phyloP scores from a whole-genome alignment of 164 flowering plant species.

The Magnolia officinalis region DNA sequence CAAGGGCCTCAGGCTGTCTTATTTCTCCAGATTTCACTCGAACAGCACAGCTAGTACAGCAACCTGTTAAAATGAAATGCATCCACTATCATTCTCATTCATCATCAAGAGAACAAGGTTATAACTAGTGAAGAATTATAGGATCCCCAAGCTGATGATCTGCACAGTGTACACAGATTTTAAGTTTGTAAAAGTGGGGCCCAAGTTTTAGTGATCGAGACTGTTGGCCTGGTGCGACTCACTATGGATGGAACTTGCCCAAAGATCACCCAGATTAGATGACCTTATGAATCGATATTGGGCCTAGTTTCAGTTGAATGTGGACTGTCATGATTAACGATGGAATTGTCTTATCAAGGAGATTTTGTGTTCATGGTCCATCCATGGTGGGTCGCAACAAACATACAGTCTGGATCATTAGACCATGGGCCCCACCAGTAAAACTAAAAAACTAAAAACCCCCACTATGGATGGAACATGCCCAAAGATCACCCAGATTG shows the following conservation, averaged over 20 bases:
- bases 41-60: constrained; percentile 96
- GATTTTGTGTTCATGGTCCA: too few species aligned
- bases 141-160: not conserved
- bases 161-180: not conserved
- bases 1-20: constrained; percentile 95
- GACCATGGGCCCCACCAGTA: too few species aligned
- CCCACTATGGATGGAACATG: not conserved
- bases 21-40: constrained; percentile 84
- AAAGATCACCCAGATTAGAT: too few species aligned
- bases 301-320: too few species aligned
- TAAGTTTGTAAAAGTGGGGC: not conserved
- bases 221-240: not conserved
- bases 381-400: too few species aligned
- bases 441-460: too few species aligned
- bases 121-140: not conserved
- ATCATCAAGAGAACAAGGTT: not conserved
- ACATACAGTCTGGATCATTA: too few species aligned
- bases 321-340: too few species aligned
- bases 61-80: constrained; percentile 44
- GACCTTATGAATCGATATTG: too few species aligned
- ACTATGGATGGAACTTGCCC: not conserved
- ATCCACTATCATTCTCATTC: not conserved
- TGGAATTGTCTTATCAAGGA: too few species aligned
- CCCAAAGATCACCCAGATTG: too few species aligned
- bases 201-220: not conserved